Conservation (phyloP, 2,329 filamentous ascomycete genomes). For the Neoascochyta sp. region DNA sequence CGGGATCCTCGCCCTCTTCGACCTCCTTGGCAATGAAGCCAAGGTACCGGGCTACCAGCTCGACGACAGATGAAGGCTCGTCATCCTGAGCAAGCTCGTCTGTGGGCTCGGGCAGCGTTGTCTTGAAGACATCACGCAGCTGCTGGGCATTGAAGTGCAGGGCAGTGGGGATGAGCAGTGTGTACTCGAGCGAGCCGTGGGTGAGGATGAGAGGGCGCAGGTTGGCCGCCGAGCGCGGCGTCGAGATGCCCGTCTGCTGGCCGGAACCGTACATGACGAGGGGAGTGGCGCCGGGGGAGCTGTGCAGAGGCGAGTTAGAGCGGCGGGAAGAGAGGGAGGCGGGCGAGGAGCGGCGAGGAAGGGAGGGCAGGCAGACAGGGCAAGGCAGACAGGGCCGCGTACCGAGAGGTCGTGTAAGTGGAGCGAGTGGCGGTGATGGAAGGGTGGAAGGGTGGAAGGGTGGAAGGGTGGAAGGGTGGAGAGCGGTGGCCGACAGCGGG, state of each 20-base stretch:
- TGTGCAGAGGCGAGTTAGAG: conserved; percentile 4
- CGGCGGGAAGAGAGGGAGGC: neutral
- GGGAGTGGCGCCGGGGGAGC: conserved; percentile 8
- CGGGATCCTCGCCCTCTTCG: conserved; percentile 87
- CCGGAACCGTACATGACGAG: conserved; percentile 73
- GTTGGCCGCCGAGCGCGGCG: conserved; percentile 88
- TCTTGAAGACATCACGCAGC: conserved; percentile 84
- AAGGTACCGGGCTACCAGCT: conserved; percentile 90
- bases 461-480: too few species aligned
- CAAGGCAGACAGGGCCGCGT: too few species aligned
- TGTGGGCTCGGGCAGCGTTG: conserved; percentile 82
- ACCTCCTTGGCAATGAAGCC: conserved; percentile 85
- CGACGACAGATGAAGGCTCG: conserved; percentile 91
- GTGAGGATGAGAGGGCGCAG: conserved; percentile 85
- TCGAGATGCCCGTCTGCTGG: conserved; percentile 93
- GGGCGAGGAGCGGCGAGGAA: conserved; percentile 1
- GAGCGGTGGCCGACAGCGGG: too few species aligned
- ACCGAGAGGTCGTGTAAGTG: too few species aligned
- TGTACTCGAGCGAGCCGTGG: conserved; percentile 94
- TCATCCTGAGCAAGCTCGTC: conserved; percentile 98
- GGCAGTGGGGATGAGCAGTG: conserved; percentile 89
- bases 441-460: too few species aligned
- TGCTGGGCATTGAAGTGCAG: conserved; percentile 95
- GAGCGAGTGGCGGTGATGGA: too few species aligned
- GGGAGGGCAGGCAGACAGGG: too few species aligned